Percentiles rank a stretch among this genome's conserved stretches.
phyloP scores from a whole-genome alignment of 352 stramenopile genomes.

The Globisporangium spinosum region DNA sequence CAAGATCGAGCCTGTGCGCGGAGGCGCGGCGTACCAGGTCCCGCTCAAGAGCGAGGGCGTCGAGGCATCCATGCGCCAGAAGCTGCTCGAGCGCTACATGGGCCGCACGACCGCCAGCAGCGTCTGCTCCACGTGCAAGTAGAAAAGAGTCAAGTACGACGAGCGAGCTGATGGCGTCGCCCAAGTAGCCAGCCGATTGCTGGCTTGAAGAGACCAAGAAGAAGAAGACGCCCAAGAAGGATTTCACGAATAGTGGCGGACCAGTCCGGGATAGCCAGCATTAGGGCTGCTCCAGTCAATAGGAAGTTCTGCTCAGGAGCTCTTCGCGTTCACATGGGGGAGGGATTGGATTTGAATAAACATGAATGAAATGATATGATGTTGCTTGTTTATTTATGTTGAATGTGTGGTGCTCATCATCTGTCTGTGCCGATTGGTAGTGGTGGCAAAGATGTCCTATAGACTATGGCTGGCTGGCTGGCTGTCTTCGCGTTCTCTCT shows the following conservation, averaged over 20 bases:
- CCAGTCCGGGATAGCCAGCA: not conserved
- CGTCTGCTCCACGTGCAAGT: conserved; percentile 25
- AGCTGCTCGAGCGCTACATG: conserved; percentile 52
- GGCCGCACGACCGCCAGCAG: conserved; percentile 22
- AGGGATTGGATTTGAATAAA: not conserved
- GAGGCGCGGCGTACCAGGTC: conserved; percentile 89
- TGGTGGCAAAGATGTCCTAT: not conserved
- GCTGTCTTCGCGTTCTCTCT: not conserved
- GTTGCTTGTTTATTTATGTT: not conserved
- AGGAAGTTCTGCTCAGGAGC: not conserved
- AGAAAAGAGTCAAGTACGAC: not conserved
- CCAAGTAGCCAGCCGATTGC: not conserved
- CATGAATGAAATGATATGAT: conserved; percentile 1
- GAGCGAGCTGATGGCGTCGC: not conserved
- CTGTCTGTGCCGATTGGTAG: not conserved
- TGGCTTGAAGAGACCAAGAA: not conserved
- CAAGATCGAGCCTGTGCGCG: conserved; percentile 90
- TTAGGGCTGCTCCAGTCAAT: not conserved
- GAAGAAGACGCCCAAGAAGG: not conserved
- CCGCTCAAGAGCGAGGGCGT: conserved; percentile 90
- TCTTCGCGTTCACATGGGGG: not conserved
- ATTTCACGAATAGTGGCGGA: not conserved
- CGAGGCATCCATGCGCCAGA: conserved; percentile 62
- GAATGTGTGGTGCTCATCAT: not conserved
- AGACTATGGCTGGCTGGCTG: not conserved